Evolutionary conservation across 371 early-diverging fungal species (phyloP).

Genomic region (Mycotypha africana): DNA sequence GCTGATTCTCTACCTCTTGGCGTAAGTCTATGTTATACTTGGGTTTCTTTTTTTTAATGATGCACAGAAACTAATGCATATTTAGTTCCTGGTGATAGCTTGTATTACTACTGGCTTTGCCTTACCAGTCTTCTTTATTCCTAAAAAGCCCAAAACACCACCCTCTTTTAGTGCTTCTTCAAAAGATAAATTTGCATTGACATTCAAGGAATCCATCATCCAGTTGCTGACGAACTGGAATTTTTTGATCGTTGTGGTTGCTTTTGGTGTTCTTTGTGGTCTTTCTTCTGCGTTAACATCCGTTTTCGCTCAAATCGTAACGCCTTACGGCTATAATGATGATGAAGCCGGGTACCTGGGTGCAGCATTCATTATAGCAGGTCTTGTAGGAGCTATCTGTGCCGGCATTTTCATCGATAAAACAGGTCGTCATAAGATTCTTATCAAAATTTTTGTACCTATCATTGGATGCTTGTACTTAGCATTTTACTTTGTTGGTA

Average conservation of each 20-base stretch:
- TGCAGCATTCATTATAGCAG: conserved; percentile 51
- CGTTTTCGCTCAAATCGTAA: conserved; percentile 51
- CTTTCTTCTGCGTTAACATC: conserved; percentile 60
- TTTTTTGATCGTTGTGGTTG: conserved; percentile 49
- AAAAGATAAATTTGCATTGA: conserved; percentile 18
- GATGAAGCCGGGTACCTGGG: conserved; percentile 57
- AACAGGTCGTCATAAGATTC: conserved; percentile 37
- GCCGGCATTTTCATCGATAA: conserved; percentile 41
- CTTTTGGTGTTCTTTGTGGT: conserved; percentile 58
- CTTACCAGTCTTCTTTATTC: conserved; percentile 48
- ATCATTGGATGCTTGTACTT: conserved; percentile 44
- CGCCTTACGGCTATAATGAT: conserved; percentile 54
- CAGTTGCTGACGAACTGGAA: conserved; percentile 46
- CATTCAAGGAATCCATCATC: conserved; percentile 41
- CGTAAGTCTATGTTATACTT: conserved; percentile 13
- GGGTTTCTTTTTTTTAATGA: neutral
- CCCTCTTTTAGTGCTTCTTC: conserved; percentile 42
- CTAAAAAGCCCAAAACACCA: conserved; percentile 50
- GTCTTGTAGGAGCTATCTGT: conserved; percentile 45
- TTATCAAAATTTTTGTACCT: conserved; percentile 42
- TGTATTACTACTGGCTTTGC: conserved; percentile 36
- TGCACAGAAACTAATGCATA: neutral
- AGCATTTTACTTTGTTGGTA: conserved; percentile 47
- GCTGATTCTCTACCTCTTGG: conserved; percentile 13
- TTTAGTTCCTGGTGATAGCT: conserved; percentile 35